phyloP scores from a whole-genome alignment of 768 basidiomycete genomes.

The Pleurotus eryngii region DNA sequence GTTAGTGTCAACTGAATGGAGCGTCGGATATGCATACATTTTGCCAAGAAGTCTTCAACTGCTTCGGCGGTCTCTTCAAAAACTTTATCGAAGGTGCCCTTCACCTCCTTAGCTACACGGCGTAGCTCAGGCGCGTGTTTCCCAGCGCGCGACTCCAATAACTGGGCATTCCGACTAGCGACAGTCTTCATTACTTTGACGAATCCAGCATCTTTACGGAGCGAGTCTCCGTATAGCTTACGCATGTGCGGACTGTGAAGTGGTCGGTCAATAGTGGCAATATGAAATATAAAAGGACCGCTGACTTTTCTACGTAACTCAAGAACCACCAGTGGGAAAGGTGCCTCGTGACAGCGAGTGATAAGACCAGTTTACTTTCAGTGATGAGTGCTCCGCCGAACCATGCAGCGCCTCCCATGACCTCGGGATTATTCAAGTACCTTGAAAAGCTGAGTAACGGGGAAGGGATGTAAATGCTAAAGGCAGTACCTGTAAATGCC shows the following conservation, averaged over 20 bases:
- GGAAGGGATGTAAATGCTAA: neutral
- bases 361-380: slow-evolving; percentile 86
- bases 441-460: slow-evolving; percentile 30
- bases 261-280: slow-evolving; percentile 1
- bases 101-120: slow-evolving; percentile 81
- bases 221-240: slow-evolving; percentile 88
- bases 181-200: slow-evolving; percentile 97
- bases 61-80: slow-evolving; percentile 91
- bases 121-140: slow-evolving; percentile 80
- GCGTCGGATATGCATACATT: slow-evolving; percentile 55
- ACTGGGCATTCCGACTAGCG: slow-evolving; percentile 75
- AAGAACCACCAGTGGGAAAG: slow-evolving; percentile 97
- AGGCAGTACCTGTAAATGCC: slow-evolving; percentile 83
- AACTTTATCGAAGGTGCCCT: slow-evolving; percentile 93
- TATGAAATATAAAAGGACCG: neutral
- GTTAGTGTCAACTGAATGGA: slow-evolving; percentile 1
- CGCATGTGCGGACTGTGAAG: slow-evolving; percentile 90
- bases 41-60: slow-evolving; percentile 90
- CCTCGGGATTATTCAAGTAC: slow-evolving; percentile 92
- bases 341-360: slow-evolving; percentile 80
- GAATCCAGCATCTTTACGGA: slow-evolving; percentile 95
- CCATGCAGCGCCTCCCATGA: slow-evolving; percentile 94
- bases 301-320: slow-evolving; percentile 85
- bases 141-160: slow-evolving; percentile 74
- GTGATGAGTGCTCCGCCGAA: slow-evolving; percentile 91